These are phyloP conservation scores for Colletotrichum camelliae DNA, from an alignment of 2,329 filamentous ascomycete genomes.

Conservation along the genomic window DNA sequence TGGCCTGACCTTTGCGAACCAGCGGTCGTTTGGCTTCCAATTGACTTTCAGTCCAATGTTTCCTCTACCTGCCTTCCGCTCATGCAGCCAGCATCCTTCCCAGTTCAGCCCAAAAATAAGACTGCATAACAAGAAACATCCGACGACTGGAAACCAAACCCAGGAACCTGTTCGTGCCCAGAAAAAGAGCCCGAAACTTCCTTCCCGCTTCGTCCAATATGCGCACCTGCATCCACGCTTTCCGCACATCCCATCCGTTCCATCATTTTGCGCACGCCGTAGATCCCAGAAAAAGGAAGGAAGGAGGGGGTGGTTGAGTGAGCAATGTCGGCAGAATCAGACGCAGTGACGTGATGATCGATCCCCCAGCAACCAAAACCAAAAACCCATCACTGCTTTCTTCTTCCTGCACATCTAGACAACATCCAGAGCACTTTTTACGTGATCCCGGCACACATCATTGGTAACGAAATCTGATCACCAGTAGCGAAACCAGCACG, in stretches of 20 bases:
- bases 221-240: neutral
- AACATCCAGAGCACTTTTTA: conserved; percentile 11
- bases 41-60: neutral
- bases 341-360: conserved; percentile 4
- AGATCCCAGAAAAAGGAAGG: neutral
- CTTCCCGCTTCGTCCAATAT: neutral
- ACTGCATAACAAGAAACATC: neutral
- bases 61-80: neutral
- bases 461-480: neutral
- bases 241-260: neutral
- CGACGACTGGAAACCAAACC: neutral
- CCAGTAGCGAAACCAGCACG: neutral
- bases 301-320: neutral
- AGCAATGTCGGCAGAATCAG: neutral
- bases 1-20: neutral
- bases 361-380: neutral
- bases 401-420: neutral
- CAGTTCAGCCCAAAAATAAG: neutral
- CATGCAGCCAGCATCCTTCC: neutral
- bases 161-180: neutral
- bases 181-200: neutral
- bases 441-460: neutral
- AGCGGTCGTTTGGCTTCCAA: neutral
- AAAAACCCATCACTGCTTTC: neutral
- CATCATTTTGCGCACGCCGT: too few relatives aligned